phyloP scores from a whole-genome alignment of 2,329 filamentous ascomycete species.

The Nothophaeocryptopus gaeumannii region DNA sequence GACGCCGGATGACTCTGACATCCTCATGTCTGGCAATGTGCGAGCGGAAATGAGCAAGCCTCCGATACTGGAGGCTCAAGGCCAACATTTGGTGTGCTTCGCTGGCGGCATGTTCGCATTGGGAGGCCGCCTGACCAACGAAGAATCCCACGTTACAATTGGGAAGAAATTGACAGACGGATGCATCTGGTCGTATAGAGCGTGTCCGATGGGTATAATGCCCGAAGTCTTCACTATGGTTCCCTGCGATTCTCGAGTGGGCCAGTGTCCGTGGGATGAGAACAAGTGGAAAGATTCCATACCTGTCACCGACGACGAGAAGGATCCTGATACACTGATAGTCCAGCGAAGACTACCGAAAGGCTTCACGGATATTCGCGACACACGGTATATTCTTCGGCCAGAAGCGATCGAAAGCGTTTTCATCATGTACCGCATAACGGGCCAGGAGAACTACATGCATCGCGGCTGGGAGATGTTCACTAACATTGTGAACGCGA shows the following conservation, averaged over 20 bases:
- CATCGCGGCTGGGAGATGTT: conserved; percentile 53
- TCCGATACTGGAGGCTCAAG: conserved; percentile 47
- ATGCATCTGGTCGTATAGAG: conserved; percentile 62
- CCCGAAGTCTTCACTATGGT: conserved; percentile 57
- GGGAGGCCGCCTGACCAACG: conserved; percentile 55
- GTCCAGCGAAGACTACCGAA: conserved; percentile 36
- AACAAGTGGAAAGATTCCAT: conserved; percentile 46
- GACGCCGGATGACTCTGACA: conserved; percentile 44
- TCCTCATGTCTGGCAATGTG: conserved; percentile 47
- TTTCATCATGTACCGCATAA: conserved; percentile 60
- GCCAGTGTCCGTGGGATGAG: conserved; percentile 55
- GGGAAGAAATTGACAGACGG: conserved; percentile 58
- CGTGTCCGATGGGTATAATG: conserved; percentile 59
- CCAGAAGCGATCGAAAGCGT: conserved; percentile 62
- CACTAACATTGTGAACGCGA: conserved; percentile 42
- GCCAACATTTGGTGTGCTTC: conserved; percentile 60
- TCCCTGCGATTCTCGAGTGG: conserved; percentile 43
- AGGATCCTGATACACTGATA: conserved; percentile 36
- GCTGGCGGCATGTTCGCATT: conserved; percentile 62
- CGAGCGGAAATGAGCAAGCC: conserved; percentile 31
- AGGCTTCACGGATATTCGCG: conserved; percentile 45
- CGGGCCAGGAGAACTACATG: conserved; percentile 50
- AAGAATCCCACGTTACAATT: conserved; percentile 54
- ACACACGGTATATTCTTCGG: conserved; percentile 48
- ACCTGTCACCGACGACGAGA: conserved; percentile 26